phyloP scores from a whole-genome alignment of 2,329 filamentous ascomycete genomes.

The Neophaeococcomyces mojaviensis region DNA sequence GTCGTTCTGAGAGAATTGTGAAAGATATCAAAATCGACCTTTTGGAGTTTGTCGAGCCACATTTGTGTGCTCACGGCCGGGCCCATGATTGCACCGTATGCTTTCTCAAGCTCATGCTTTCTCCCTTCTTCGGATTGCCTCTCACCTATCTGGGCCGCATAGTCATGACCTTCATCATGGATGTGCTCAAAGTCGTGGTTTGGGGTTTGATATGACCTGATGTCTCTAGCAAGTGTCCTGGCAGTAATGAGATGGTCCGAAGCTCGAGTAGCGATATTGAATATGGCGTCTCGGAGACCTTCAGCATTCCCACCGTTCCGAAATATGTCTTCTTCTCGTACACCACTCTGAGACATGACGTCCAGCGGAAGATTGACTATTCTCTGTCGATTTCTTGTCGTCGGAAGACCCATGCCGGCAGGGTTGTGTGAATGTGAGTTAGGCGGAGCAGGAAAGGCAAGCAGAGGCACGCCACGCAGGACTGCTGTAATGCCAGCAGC shows the following conservation, averaged over 20 bases:
- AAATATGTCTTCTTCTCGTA: conserved; percentile 85
- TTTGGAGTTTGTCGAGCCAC: conserved; percentile 72
- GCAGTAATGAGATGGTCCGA: conserved; percentile 95
- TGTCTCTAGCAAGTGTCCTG: conserved; percentile 77
- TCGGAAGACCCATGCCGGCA: conserved; percentile 32
- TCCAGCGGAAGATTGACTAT: conserved; percentile 77
- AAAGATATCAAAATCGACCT: conserved; percentile 77
- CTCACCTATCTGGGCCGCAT: conserved; percentile 37
- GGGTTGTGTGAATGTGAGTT: conserved; percentile 47
- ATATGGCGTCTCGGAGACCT: conserved; percentile 81
- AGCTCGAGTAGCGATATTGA: conserved; percentile 82
- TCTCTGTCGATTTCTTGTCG: conserved; percentile 44
- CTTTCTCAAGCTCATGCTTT: conserved; percentile 51
- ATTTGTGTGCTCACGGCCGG: conserved; percentile 69
- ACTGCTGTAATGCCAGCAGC: conserved; percentile 81
- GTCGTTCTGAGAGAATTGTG: conserved; percentile 53
- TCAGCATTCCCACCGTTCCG: conserved; percentile 68
- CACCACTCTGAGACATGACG: conserved; percentile 71
- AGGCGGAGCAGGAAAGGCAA: conserved; percentile 67
- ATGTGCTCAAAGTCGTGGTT: conserved; percentile 87
- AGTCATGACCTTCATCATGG: conserved; percentile 61
- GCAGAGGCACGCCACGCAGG: conserved; percentile 75
- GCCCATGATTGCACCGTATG: conserved; percentile 59
- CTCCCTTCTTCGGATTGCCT: conserved; percentile 16
- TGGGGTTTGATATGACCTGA: conserved; percentile 64